phyloP scores from a whole-genome alignment of 2,329 filamentous ascomycete genomes.

The Camptophora hylomeconis region DNA sequence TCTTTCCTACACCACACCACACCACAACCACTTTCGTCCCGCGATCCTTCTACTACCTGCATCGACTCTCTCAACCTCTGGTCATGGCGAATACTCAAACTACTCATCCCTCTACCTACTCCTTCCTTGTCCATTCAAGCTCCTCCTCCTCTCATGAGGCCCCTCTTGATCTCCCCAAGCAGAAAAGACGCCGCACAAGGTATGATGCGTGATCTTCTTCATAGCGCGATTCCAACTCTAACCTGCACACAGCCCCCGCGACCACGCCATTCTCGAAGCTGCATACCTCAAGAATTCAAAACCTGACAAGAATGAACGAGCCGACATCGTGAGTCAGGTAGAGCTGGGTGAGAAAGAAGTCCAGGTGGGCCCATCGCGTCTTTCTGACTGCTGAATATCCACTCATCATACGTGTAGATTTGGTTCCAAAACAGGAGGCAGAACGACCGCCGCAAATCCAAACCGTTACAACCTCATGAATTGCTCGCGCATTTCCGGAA shows the following conservation, averaged over 20 bases:
- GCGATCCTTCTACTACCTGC: slow-evolving; percentile 1
- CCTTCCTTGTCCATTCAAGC: slow-evolving; percentile 1
- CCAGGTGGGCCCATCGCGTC: slow-evolving; percentile 52
- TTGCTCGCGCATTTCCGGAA: slow-evolving; percentile 34
- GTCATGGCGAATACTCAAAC: no score
- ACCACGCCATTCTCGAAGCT: slow-evolving; percentile 76
- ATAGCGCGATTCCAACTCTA: no score
- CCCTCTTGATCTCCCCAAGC: no score
- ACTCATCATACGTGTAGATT: slow-evolving; percentile 47
- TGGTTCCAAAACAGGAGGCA: slow-evolving; percentile 97
- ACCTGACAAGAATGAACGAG: slow-evolving; percentile 78
- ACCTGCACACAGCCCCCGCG: slow-evolving; percentile 52
- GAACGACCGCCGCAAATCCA: slow-evolving; percentile 79
- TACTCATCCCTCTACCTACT: no score
- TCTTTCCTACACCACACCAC: no score
- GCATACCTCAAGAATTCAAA: slow-evolving; percentile 78
- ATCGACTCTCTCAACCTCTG: background rate
- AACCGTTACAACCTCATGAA: slow-evolving; percentile 67
- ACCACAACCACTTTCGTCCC: no score
- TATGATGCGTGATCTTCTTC: slow-evolving; percentile 2
- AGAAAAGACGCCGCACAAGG: slow-evolving; percentile 15
- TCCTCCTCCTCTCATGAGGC: no score
- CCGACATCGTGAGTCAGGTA: slow-evolving; percentile 72
- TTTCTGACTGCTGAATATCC: slow-evolving; percentile 4
- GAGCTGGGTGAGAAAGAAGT: slow-evolving; percentile 91